A percentile compares a stretch with the other conserved stretches of the same genome.
phyloP scores from a whole-genome alignment of 768 basidiomycete species.

The Naematelia encephala region DNA sequence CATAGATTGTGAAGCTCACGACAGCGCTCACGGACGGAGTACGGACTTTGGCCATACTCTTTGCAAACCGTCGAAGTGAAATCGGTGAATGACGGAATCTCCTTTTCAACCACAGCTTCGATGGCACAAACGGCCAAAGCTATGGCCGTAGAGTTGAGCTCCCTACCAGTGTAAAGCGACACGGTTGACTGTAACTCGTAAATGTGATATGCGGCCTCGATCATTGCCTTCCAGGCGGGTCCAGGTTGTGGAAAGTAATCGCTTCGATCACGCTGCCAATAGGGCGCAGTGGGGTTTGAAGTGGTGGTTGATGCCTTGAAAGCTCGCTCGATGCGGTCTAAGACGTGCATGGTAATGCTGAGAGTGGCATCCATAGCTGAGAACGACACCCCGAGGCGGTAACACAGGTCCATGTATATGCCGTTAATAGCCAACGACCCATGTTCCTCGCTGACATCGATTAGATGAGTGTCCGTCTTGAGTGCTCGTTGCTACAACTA shows the following conservation, averaged over 20 bases:
- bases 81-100: not conserved
- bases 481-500: not conserved
- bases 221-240: not conserved
- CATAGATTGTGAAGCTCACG: not conserved
- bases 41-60: not conserved
- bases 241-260: not conserved
- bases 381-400: not conserved
- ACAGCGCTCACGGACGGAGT: not conserved
- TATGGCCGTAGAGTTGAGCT: not conserved
- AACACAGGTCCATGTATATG: not conserved
- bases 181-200: not conserved
- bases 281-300: not conserved
- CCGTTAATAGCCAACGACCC: not conserved
- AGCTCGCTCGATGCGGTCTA: not conserved
- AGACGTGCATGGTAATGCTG: not conserved
- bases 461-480: not conserved
- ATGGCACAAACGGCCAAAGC: not conserved
- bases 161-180: not conserved
- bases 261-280: not conserved
- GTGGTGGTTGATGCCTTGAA: not conserved
- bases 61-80: not conserved
- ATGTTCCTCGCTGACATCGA: not conserved
- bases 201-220: not conserved
- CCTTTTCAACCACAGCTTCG: not conserved
- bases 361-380: not conserved